phyloP scores from a whole-genome alignment of 768 basidiomycete genomes.

The Leccinum subgranulosum region DNA sequence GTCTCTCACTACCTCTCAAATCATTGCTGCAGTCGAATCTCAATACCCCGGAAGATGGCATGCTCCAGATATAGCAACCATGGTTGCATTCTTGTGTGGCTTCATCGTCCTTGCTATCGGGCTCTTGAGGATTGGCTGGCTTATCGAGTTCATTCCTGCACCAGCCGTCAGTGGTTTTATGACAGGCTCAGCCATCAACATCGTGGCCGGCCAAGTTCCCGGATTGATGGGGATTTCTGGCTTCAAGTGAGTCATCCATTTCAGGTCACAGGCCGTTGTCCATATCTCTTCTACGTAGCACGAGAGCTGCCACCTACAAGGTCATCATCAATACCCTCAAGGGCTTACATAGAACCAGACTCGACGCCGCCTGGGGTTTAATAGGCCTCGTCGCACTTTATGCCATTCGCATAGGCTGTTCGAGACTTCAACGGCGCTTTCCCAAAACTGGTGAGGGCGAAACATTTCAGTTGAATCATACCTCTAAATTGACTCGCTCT shows the following conservation, averaged over 20 bases:
- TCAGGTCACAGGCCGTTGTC: neutral
- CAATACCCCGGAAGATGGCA: constrained; percentile 56
- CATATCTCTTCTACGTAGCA: constrained; percentile 43
- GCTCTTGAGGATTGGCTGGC: constrained; percentile 85
- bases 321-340: constrained; percentile 95
- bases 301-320: constrained; percentile 76
- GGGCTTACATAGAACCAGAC: constrained; percentile 61
- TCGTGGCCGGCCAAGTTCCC: constrained; percentile 84
- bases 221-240: constrained; percentile 84
- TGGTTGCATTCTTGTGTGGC: constrained; percentile 81
- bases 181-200: constrained; percentile 97
- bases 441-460: constrained; percentile 54
- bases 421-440: constrained; percentile 49
- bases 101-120: constrained; percentile 92
- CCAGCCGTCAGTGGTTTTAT: constrained; percentile 89
- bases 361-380: constrained; percentile 91
- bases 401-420: constrained; percentile 57
- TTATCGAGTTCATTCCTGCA: constrained; percentile 90
- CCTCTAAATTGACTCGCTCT: neutral
- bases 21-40: constrained; percentile 64
- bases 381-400: constrained; percentile 71
- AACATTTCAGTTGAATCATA: neutral
- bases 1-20: constrained; percentile 83
- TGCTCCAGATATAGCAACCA: constrained; percentile 76
- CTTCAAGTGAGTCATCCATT: constrained; percentile 62